These are phyloP conservation scores for Diaporthe nobilis DNA, from an alignment of 2,329 filamentous ascomycete species.

Conservation along the genomic window DNA sequence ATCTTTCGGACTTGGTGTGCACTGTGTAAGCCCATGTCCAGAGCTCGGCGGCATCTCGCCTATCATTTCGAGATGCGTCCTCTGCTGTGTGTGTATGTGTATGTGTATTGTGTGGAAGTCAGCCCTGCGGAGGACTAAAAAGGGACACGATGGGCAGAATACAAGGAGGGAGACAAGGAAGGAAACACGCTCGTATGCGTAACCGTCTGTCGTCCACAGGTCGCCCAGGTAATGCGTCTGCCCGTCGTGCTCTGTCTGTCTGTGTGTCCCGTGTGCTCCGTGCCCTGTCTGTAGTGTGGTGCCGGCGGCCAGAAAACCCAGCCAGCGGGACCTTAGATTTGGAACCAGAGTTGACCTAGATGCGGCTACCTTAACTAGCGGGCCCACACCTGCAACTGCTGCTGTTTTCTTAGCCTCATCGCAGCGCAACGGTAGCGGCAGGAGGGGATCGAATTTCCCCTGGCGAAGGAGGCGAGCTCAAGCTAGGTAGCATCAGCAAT, in stretches of 20 bases:
- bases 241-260: background rate
- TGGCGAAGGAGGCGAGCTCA: background rate
- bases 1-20: slow-evolving; percentile 4
- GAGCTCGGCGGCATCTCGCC: background rate
- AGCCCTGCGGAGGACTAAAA: background rate
- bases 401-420: slow-evolving; percentile 6
- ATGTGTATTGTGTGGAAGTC: background rate
- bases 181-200: background rate
- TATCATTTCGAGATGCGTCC: background rate
- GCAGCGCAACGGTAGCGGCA: slow-evolving; percentile 15
- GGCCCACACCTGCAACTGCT: slow-evolving; percentile 2
- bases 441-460: background rate
- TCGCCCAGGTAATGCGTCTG: background rate
- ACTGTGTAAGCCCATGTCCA: slow-evolving; percentile 17
- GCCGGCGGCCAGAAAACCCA: slow-evolving; percentile 7
- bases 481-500: background rate
- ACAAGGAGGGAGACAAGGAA: background rate
- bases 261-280: background rate
- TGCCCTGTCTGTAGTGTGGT: background rate
- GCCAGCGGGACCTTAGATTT: slow-evolving; percentile 18
- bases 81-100: background rate
- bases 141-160: background rate
- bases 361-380: slow-evolving; percentile 1
- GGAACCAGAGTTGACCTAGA: background rate
- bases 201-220: background rate